Percentiles rank a stretch among this genome's conserved stretches.
These are phyloP conservation scores for Tricholoma saponaceum DNA, from an alignment of 768 basidiomycete genomes.

Conservation along the genomic window DNA sequence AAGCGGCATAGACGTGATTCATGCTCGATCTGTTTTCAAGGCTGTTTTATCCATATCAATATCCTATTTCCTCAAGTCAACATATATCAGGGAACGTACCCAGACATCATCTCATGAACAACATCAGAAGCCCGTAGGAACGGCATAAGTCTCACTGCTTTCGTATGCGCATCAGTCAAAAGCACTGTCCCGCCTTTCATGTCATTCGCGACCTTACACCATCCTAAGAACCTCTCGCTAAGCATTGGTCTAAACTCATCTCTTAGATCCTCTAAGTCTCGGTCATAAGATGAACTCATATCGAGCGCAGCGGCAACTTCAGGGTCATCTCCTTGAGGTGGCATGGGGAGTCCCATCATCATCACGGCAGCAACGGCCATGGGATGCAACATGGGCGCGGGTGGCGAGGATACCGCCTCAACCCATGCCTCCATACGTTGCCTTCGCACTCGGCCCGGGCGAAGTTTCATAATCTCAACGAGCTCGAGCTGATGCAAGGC, in stretches of 20 bases:
- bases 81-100: constrained; percentile 31
- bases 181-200: constrained; percentile 36
- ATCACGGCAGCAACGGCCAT: constrained; percentile 58
- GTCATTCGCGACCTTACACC: constrained; percentile 37
- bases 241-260: constrained; percentile 59
- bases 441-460: constrained; percentile 31
- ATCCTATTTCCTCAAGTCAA: background rate
- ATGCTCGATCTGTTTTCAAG: constrained; percentile 1
- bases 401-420: constrained; percentile 40
- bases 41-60: background rate
- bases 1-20: background rate
- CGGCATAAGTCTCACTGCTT: constrained; percentile 51
- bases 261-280: constrained; percentile 55
- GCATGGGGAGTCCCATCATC: constrained; percentile 40
- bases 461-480: constrained; percentile 40
- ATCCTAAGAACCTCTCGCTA: constrained; percentile 54
- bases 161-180: constrained; percentile 38
- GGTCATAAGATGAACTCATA: constrained; percentile 40
- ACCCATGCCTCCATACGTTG: constrained; percentile 51
- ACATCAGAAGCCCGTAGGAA: constrained; percentile 48
- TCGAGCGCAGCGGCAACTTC: constrained; percentile 52
- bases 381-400: constrained; percentile 35
- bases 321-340: constrained; percentile 32
- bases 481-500: constrained; percentile 38
- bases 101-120: constrained; percentile 49